phyloP scores from a whole-genome alignment of 768 basidiomycete species.

The Phlebiopsis gigantea region DNA sequence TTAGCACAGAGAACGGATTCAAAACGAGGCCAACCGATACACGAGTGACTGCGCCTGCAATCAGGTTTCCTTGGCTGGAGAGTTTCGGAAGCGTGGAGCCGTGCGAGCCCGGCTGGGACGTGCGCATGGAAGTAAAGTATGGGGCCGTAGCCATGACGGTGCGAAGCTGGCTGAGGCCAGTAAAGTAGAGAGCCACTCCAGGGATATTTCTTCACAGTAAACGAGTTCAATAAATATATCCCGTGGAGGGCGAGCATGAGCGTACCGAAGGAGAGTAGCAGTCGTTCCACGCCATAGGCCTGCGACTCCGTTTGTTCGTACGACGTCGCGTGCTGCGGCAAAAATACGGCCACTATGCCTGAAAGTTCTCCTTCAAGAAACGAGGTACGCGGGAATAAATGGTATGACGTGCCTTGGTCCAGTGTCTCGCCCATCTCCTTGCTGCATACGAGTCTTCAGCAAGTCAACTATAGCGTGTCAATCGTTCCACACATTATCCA shows the following conservation, averaged over 20 bases:
- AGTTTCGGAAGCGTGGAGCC: slow-evolving; percentile 65
- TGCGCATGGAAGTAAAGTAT: slow-evolving; percentile 47
- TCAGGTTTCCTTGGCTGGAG: slow-evolving; percentile 71
- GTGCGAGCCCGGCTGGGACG: slow-evolving; percentile 13
- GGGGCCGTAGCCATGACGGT: slow-evolving; percentile 65
- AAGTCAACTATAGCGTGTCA: slow-evolving; percentile 61
- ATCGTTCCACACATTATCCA: not conserved
- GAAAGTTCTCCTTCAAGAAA: not conserved
- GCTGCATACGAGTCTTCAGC: slow-evolving; percentile 88
- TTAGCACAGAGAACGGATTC: slow-evolving; percentile 88
- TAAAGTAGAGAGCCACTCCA: slow-evolving; percentile 91
- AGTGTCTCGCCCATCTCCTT: slow-evolving; percentile 49
- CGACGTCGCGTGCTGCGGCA: slow-evolving; percentile 49
- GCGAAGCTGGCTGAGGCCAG: slow-evolving; percentile 79
- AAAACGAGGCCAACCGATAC: slow-evolving; percentile 77
- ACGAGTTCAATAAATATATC: not conserved
- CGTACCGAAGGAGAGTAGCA: slow-evolving; percentile 70
- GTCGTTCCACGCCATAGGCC: slow-evolving; percentile 89
- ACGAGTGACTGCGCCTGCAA: slow-evolving; percentile 81
- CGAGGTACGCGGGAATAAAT: not conserved
- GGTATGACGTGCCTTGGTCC: slow-evolving; percentile 30
- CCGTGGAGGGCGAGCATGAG: not conserved
- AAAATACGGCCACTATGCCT: slow-evolving; percentile 32
- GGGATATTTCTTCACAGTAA: slow-evolving; percentile 74
- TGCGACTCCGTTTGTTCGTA: slow-evolving; percentile 53